phyloP scores from a whole-genome alignment of 2,329 filamentous ascomycete species.

The Cadophora sp. region DNA sequence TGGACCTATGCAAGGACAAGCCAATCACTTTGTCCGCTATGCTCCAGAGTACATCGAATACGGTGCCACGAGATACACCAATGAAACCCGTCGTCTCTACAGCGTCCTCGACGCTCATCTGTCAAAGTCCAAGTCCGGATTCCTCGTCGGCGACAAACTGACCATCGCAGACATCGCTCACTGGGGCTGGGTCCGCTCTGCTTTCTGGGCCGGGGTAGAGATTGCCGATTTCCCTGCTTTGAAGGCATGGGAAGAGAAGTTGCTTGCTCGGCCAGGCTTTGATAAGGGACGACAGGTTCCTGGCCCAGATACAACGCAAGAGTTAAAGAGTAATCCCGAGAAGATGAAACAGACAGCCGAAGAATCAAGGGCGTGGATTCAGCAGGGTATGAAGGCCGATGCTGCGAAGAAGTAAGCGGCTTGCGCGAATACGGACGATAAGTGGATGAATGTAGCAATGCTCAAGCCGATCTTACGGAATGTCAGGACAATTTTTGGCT shows the following conservation, averaged over 20 bases:
- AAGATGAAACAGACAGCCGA: constrained; percentile 64
- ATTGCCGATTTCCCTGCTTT: constrained; percentile 78
- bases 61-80: constrained; percentile 80
- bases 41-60: constrained; percentile 85
- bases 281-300: constrained; percentile 81
- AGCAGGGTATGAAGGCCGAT: constrained; percentile 64
- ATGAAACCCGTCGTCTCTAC: constrained; percentile 85
- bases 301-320: constrained; percentile 66
- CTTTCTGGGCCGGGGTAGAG: constrained; percentile 62
- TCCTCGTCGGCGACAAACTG: constrained; percentile 69
- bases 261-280: constrained; percentile 73
- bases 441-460: too few relatives aligned
- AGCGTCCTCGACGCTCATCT: constrained; percentile 78
- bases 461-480: too few relatives aligned
- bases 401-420: constrained; percentile 34
- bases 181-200: constrained; percentile 60
- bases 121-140: constrained; percentile 59
- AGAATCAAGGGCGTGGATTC: constrained; percentile 66
- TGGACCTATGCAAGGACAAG: constrained; percentile 69
- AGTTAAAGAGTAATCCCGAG: constrained; percentile 52
- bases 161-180: constrained; percentile 82
- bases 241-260: constrained; percentile 77
- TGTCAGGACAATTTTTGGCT: too few relatives aligned
- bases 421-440: neutral
- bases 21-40: constrained; percentile 85